These are phyloP conservation scores for Fusarium robinianum DNA, from an alignment of 2,329 filamentous ascomycete species.

Conservation along the genomic window DNA sequence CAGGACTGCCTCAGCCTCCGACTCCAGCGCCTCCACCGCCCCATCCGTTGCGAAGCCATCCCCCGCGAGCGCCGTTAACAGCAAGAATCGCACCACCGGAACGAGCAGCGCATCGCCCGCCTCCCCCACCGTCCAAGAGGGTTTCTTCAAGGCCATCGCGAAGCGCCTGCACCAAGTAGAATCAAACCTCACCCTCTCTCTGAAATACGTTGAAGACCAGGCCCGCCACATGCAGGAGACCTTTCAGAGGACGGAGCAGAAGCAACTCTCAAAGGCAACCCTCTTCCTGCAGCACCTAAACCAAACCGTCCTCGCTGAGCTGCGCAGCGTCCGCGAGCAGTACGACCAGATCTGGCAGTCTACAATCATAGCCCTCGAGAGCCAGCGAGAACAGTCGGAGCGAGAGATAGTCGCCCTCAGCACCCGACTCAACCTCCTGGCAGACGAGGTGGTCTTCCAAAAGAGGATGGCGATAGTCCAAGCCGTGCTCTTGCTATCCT, in stretches of 20 bases:
- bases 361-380: slow-evolving; percentile 88
- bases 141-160: slow-evolving; percentile 95
- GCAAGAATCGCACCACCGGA: slow-evolving; percentile 39
- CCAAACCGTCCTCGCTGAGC: slow-evolving; percentile 79
- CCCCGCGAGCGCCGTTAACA: slow-evolving; percentile 20
- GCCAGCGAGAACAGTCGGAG: slow-evolving; percentile 82
- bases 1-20: slow-evolving; percentile 16
- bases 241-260: slow-evolving; percentile 83
- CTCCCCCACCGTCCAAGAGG: slow-evolving; percentile 89
- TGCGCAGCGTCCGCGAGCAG: slow-evolving; percentile 76
- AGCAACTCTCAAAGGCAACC: slow-evolving; percentile 81
- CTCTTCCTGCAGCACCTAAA: slow-evolving; percentile 86
- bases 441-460: slow-evolving; percentile 86
- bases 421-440: slow-evolving; percentile 79
- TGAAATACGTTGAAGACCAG: slow-evolving; percentile 97
- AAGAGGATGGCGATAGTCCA: slow-evolving; percentile 95
- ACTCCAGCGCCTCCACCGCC: slow-evolving; percentile 5
- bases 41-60: slow-evolving; percentile 19
- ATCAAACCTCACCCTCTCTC: slow-evolving; percentile 86
- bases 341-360: slow-evolving; percentile 98
- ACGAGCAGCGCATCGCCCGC: slow-evolving; percentile 35
- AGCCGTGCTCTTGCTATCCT: slow-evolving; percentile 82
- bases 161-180: slow-evolving; percentile 92
- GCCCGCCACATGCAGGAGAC: slow-evolving; percentile 88
- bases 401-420: slow-evolving; percentile 83